These are phyloP conservation scores for Clavispora santaluciae DNA, from an alignment of 805 yeast genomes.

Conservation along the genomic window DNA sequence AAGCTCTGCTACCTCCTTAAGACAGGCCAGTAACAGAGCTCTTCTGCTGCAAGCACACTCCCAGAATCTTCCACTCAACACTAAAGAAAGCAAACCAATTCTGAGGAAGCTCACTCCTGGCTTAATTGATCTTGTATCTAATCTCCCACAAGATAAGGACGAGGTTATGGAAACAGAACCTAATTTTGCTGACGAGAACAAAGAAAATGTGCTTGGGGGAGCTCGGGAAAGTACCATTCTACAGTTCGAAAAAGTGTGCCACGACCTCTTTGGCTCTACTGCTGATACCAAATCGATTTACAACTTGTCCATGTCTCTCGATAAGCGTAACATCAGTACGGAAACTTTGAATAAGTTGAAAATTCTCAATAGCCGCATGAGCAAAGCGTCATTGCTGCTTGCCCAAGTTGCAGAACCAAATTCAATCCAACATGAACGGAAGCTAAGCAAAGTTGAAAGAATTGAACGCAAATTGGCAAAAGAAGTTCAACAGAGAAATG, in stretches of 20 bases:
- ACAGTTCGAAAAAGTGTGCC: conserved; percentile 30
- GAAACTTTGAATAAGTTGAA: conserved; percentile 10
- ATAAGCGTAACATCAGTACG: conserved; percentile 5
- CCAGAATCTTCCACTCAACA: conserved; percentile 9
- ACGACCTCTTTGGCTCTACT: conserved; percentile 26
- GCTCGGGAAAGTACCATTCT: conserved; percentile 20
- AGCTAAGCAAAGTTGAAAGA: conserved; percentile 6
- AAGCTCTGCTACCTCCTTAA: conserved; percentile 15
- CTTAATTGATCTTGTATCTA: conserved; percentile 11
- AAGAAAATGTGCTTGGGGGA: conserved; percentile 8
- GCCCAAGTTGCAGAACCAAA: not conserved
- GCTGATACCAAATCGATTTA: conserved; percentile 4
- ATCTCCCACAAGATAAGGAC: conserved; percentile 5
- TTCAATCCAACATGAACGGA: not conserved
- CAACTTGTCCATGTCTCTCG: conserved; percentile 5
- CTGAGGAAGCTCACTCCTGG: conserved; percentile 14
- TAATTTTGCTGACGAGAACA: conserved; percentile 7
- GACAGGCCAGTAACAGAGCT: conserved; percentile 3
- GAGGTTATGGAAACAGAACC: too few relatives aligned
- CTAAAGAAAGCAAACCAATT: conserved; percentile 8
- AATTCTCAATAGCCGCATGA: conserved; percentile 9
- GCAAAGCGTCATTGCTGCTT: conserved; percentile 10
- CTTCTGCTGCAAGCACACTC: conserved; percentile 7
- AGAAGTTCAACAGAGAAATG: conserved; percentile 15
- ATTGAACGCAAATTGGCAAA: conserved; percentile 19